A percentile compares a stretch with the other conserved stretches of the same genome.
Conservation (phyloP, 192 early-diverging fungal genomes). For the Allomyces macrogynus region DNA sequence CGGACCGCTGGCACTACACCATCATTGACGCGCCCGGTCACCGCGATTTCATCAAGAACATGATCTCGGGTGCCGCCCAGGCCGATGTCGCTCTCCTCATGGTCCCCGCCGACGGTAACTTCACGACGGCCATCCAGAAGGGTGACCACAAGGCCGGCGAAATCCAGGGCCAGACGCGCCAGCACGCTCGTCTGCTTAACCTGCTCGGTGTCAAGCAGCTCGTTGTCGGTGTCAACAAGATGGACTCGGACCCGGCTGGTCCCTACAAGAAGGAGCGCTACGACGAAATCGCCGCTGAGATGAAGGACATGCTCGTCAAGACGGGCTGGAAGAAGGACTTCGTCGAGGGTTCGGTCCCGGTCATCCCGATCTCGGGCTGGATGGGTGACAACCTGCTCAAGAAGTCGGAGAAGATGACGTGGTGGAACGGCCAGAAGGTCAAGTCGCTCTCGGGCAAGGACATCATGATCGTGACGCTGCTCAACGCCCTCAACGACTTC, state of each 20-base stretch:
- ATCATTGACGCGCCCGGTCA: slow-evolving; percentile 99
- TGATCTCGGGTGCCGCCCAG: slow-evolving; percentile 98
- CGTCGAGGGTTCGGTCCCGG: slow-evolving; percentile 77
- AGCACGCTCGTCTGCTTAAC: slow-evolving; percentile 95
- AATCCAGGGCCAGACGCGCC: slow-evolving; percentile 88
- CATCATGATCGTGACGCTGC: slow-evolving; percentile 41
- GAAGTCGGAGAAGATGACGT: slow-evolving; percentile 76
- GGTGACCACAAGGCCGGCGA: slow-evolving; percentile 7
- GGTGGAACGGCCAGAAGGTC: slow-evolving; percentile 64
- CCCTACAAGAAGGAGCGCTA: slow-evolving; percentile 87
- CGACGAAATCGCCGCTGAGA: slow-evolving; percentile 91
- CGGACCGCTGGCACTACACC: slow-evolving; percentile 90
- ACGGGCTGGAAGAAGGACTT: slow-evolving; percentile 41
- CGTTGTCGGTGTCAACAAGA: slow-evolving; percentile 99
- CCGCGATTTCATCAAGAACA: slow-evolving; percentile 99
- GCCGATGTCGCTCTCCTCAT: slow-evolving; percentile 96
- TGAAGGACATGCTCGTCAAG: slow-evolving; percentile 89
- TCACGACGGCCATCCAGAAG: slow-evolving; percentile 53
- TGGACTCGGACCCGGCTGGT: slow-evolving; percentile 61
- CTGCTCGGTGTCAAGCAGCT: slow-evolving; percentile 97
- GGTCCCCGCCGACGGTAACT: slow-evolving; percentile 68
- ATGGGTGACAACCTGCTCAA: slow-evolving; percentile 97
- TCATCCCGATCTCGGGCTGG: slow-evolving; percentile 97
- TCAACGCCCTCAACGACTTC: slow-evolving; percentile 76
- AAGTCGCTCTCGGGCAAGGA: slow-evolving; percentile 14